Base-by-base conservation (phyloP, 495 filamentous ascomycete species). In the Achaetomiella virescens region DNA sequence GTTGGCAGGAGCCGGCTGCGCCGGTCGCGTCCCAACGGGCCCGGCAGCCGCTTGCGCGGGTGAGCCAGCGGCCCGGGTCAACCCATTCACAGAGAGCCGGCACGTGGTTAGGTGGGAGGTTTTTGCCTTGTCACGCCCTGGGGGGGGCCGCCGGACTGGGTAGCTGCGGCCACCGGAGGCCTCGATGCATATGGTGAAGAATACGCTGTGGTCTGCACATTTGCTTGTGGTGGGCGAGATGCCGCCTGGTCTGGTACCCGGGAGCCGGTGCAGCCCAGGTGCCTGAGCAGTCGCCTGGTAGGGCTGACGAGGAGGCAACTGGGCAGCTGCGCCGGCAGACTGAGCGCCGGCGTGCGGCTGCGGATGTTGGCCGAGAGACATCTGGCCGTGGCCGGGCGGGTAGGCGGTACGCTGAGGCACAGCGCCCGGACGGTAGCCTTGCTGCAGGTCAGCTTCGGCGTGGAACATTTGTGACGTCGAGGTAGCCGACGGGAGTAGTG, bases 121-220 rank as follows among this genome's bases (percentile, higher is more conserved):
- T 55, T n/a, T 37, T 61, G 67, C 12, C 54, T 49, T 37, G 58
- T 47, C 41, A 58, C 51, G 35, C 55, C 52, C 37, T 62, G 61
- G 5, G 57, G 60, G 9, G 51, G 48, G 15, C 42, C 54, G 18
- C 54, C 58, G 29, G 59, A 31, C 35, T 64, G 65, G 14, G 55
- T 42, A 20, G 61, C 11, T 12, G 55, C 41, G 8, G 57, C 21
- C 20, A 64, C 62, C 12, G 68, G 64, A 7, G 73, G 64, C 22
- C 66, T 66, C 44, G 72, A 65, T 36, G 69, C 64, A 51, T 78
- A 75, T 9, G 75, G 74, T 7, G 75, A 76, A 37, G 68, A 71
- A 51, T 77, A 77, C 3, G 72, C 64, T 29, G 68, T 65, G 44
- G 66, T 57, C 49, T 71, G 70, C 24, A 63, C n/a, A 22, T 59